A percentile compares a stretch with the other conserved stretches of the same genome.
Conservation (phyloP, 2,329 filamentous ascomycete species). For the Fusarium succisae region DNA sequence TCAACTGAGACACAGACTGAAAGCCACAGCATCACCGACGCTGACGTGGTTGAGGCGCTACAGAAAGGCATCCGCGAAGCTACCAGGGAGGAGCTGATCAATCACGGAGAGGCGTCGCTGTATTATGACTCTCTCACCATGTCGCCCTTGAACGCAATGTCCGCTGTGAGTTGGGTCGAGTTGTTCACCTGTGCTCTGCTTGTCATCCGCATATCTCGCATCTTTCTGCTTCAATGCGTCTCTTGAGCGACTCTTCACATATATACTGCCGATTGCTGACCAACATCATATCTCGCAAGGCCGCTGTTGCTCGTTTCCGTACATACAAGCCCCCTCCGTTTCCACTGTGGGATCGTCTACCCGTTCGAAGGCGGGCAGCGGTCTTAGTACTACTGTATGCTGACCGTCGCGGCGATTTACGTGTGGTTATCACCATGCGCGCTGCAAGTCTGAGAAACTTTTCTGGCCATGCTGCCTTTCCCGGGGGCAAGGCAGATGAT, state of each 20-base stretch:
- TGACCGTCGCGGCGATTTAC: slow-evolving; percentile 81
- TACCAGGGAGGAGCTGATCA: slow-evolving; percentile 29
- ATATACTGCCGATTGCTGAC: slow-evolving; percentile 17
- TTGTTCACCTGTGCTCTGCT: background rate
- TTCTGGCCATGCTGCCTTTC: slow-evolving; percentile 88
- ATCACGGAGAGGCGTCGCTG: slow-evolving; percentile 53
- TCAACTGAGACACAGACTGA: slow-evolving; percentile 4
- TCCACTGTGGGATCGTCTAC: slow-evolving; percentile 69
- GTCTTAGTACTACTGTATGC: slow-evolving; percentile 90
- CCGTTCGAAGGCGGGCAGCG: slow-evolving; percentile 77
- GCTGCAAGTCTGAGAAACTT: slow-evolving; percentile 71
- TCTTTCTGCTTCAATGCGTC: slow-evolving; percentile 15
- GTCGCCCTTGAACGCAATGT: slow-evolving; percentile 64
- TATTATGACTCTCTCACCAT: slow-evolving; percentile 69
- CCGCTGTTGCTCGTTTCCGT: slow-evolving; percentile 68
- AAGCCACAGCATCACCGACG: slow-evolving; percentile 38
- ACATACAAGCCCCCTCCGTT: slow-evolving; percentile 70
- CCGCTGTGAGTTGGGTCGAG: slow-evolving; percentile 58
- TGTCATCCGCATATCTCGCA: background rate
- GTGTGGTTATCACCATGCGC: slow-evolving; percentile 75
- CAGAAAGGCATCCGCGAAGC: slow-evolving; percentile 38
- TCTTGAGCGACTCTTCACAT: slow-evolving; percentile 12
- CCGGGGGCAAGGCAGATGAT: slow-evolving; percentile 77
- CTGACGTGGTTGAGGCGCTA: slow-evolving; percentile 41
- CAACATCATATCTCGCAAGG: slow-evolving; percentile 50